Evolutionary conservation across 164 flowering plant genomes (phyloP), one percentile per base, ranked within the genome.

Genomic region (Sextonia rubra): DNA sequence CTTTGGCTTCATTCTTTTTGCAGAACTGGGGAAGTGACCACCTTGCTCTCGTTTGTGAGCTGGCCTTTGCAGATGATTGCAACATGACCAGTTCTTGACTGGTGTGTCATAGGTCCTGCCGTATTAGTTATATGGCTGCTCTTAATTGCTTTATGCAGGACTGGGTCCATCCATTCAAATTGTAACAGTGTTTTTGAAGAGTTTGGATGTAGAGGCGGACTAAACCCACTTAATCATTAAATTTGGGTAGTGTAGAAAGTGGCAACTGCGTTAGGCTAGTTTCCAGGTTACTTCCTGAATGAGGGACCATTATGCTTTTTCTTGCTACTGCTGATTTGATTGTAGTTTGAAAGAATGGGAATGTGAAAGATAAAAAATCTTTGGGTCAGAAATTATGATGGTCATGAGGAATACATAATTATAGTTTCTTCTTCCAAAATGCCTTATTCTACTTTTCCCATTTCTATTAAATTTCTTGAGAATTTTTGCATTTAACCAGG

Each of bases 1-100:
- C 27, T 58, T 55, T 66, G n/a, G 18, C 70, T 23, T 75, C 2
- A n/a, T 20, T 29, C 64, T 47, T 49, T 60, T 71, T 81, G 81
- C 89, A 91, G 97, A 83, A 78, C 72, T 91, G 90, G 91, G 95
- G 98, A 58, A 93, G 98, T 27, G 97, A 93, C 75, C 97, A 91
- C 80, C 91, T 93, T 56, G 92, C 97, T 64, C 80, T 93, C 69
- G 97, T 81, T 11, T 91, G 94, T 72, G 91, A 91, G 75, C 81
- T 93, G 74, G 98, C 98, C 26, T 90, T 91, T 73, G 78, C 71
- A 49, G 85, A 84, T 62, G 71, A 71, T 25, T 3, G 20, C 44
- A 56, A 27, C 15, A 30, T 20, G 37, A 66, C 74, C 25, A 27
- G 26, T 64, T 3, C 67, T 68, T 76, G 79, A 77, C 15, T 64